phyloP scores from a whole-genome alignment of 2,329 filamentous ascomycete species.

The Exophiala viscosa region DNA sequence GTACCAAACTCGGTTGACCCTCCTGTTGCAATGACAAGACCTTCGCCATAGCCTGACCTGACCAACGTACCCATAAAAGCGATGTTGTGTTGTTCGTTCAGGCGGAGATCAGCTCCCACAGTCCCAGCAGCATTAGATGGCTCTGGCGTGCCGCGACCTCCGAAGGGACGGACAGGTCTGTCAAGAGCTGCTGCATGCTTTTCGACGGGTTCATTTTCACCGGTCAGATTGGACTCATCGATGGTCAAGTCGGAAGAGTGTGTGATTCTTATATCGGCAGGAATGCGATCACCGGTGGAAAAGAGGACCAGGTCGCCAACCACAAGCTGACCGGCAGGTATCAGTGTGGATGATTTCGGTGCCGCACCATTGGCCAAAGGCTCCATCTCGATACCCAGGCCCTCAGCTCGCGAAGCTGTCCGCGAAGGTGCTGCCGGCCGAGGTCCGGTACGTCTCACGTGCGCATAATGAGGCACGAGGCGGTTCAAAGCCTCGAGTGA shows the following conservation, averaged over 20 bases:
- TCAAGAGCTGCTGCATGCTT: conserved; percentile 65
- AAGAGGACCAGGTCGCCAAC: conserved; percentile 91
- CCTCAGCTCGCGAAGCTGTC: conserved; percentile 4
- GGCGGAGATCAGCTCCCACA: conserved; percentile 61
- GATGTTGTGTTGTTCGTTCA: conserved; percentile 80
- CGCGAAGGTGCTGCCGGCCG: conserved; percentile 1
- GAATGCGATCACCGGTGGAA: conserved; percentile 92
- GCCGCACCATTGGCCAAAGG: conserved; percentile 50
- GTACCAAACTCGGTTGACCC: conserved; percentile 92
- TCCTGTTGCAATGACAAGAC: conserved; percentile 95
- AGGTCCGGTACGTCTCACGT: conserved; percentile 66
- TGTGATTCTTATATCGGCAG: conserved; percentile 91
- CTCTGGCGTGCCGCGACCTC: conserved; percentile 51
- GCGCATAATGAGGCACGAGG: conserved; percentile 89
- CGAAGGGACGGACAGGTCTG: conserved; percentile 30
- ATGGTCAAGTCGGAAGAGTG: conserved; percentile 86
- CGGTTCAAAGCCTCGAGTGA: conserved; percentile 92
- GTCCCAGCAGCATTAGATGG: conserved; percentile 57
- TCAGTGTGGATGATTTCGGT: conserved; percentile 67
- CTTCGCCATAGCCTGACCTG: conserved; percentile 89
- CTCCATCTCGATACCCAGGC: conserved; percentile 47
- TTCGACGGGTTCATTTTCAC: conserved; percentile 88
- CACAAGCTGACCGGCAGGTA: conserved; percentile 82
- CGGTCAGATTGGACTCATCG: conserved; percentile 93
- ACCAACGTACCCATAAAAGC: conserved; percentile 98